Base-by-base conservation (phyloP, 1,284 basidiomycete species). In the Clitocybe nebularis region DNA sequence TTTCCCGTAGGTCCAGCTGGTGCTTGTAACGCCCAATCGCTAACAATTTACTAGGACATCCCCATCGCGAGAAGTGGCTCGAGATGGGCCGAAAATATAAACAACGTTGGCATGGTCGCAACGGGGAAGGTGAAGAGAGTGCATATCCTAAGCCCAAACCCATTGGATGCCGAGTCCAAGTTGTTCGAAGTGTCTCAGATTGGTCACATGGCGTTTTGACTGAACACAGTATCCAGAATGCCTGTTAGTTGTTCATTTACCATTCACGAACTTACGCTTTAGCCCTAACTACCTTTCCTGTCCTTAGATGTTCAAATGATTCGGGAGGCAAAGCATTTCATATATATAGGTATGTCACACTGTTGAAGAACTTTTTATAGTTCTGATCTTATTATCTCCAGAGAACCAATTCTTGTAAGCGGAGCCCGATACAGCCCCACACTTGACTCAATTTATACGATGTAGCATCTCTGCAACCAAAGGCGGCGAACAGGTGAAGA, bases 341-440 rank as follows among this genome's bases (percentile, higher is more conserved):
- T 96, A 52, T 94, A 93, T 62, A 94, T 95, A 49, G 87, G 84
- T 85, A 58, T 14, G 79, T 57, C 37, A 28, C 24, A 49, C 49
- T 4, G 10, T 6, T 32, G 2, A 20, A n/a, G 40, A 14, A 0
- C 23, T 10, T 19, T 26, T 8, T 4, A 19, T 3, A 11, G 17
- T 23, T 10, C 29, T 40, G 14, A 32, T 23, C 10, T 20, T 23
- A 25, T 21, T 21, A 11, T 11, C 32, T 24, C 16, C 38, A 86
- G 90, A 95, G 67, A 95, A 96, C 56, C 92, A 95, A 61, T 95
- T 94, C 70, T 95, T 93, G 88, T 92, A 53, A 64, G 88, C 72
- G 3, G 1, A 25, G 32, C 6, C 38, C n/a, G n/a, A n/a, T n/a
- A n/a, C n/a, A n/a, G n/a, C n/a, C n/a, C n/a, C n/a, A n/a, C n/a